Conservation (phyloP, 495 filamentous ascomycete species). For the Chaetomium fimeti region DNA sequence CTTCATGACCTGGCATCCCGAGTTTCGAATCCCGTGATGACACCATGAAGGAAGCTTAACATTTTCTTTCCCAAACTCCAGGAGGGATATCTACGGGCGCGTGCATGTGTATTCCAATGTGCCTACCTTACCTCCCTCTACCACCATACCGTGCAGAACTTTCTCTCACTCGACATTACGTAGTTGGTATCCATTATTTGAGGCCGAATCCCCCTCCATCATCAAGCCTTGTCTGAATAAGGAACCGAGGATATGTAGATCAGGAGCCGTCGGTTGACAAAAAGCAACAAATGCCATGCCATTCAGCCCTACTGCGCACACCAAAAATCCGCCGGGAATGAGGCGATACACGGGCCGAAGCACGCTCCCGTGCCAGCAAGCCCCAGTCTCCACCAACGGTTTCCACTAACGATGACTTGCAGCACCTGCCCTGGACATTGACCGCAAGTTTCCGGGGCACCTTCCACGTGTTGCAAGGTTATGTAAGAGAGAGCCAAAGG, state of each 20-base stretch:
- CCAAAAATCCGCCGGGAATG: slow-evolving; percentile 4
- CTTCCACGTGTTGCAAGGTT: slow-evolving; percentile 9
- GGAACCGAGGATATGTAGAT: not conserved
- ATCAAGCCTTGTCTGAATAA: not conserved
- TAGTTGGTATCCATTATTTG: too few species aligned
- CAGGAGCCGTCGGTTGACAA: not conserved
- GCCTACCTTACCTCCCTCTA: too few species aligned
- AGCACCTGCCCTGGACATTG: not conserved
- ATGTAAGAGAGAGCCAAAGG: slow-evolving; percentile 3
- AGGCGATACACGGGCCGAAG: slow-evolving; percentile 23
- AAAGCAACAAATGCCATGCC: not conserved
- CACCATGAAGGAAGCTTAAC: not conserved
- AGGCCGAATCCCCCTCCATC: too few species aligned
- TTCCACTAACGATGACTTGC: slow-evolving; percentile 19
- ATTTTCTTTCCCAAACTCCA: too few species aligned
- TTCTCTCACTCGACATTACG: too few species aligned
- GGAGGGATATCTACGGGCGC: too few species aligned
- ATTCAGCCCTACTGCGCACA: slow-evolving; percentile 7
- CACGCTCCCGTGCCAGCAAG: not conserved
- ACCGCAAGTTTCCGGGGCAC: slow-evolving; percentile 1
- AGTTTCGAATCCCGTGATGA: not conserved
- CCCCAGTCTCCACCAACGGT: slow-evolving; percentile 6
- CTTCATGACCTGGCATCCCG: not conserved
- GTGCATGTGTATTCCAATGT: too few species aligned
- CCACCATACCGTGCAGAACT: too few species aligned